Conservation (phyloP, 495 filamentous ascomycete species). For the Thozetella sp. region DNA sequence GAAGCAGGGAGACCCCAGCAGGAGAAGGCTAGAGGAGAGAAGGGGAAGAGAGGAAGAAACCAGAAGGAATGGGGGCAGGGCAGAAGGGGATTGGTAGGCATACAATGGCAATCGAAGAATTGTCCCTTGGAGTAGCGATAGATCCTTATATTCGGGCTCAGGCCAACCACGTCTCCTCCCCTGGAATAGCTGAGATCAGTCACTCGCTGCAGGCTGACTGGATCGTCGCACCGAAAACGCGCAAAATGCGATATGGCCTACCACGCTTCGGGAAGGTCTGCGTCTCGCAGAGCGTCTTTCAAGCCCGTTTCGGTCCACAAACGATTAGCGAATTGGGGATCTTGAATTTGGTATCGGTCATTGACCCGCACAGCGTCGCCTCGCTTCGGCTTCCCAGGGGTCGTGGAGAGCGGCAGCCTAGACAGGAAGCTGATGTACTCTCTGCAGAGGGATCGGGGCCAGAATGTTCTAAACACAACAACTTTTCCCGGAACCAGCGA, state of each 20-base stretch:
- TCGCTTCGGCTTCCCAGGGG: constrained; percentile 80
- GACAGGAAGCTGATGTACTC: constrained; percentile 78
- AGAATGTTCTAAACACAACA: constrained; percentile 75
- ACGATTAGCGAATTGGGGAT: constrained; percentile 70
- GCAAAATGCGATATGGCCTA: constrained; percentile 11
- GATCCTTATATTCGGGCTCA: constrained; percentile 88
- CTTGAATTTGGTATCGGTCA: constrained; percentile 85
- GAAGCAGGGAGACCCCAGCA: not conserved
- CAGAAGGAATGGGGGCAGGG: not conserved
- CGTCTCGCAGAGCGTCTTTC: constrained; percentile 42
- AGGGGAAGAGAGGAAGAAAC: not conserved
- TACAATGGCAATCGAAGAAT: constrained; percentile 89
- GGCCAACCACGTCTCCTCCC: constrained; percentile 82
- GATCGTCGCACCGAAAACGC: not conserved
- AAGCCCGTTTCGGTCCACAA: constrained; percentile 71
- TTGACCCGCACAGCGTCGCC: constrained; percentile 88
- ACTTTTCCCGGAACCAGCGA: constrained; percentile 62
- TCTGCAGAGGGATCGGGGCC: constrained; percentile 77
- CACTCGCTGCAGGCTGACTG: not conserved
- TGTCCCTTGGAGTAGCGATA: constrained; percentile 89
- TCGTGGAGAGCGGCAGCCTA: constrained; percentile 76
- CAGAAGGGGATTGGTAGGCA: constrained; percentile 24
- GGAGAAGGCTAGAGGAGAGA: not conserved
- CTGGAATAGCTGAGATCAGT: constrained; percentile 35
- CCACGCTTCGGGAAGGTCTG: constrained; percentile 34